Evolutionary conservation across 2,329 filamentous ascomycete species (phyloP), one percentile per base, ranked within the genome.

Genomic region (Apiospora saccharicola): DNA sequence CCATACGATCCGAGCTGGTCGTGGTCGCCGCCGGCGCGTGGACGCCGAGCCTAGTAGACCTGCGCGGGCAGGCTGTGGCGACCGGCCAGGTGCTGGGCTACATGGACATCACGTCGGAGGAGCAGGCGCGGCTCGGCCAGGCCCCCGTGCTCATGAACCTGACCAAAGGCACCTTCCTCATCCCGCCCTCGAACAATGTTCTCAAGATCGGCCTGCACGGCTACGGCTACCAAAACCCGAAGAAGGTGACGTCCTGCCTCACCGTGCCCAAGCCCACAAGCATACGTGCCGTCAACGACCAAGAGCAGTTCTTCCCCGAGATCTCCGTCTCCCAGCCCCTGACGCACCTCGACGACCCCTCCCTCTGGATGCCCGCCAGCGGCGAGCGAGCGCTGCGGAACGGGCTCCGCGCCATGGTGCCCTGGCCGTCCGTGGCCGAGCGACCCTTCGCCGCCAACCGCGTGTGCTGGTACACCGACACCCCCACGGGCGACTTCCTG

Each of bases 21-120:
- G 86, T 98, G 71, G 87, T 97, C 2, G 95, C 96, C 0, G 91
- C 95, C 0, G 96, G 96, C 22, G 95, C 96, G 5, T 98, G 96
- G 95, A 94, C 93, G 2, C 89, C 91, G 2, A 87, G 89, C 1
- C 86, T 98, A 30, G 84, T 98, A 71, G 93, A 98, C 81, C 85
- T 98, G 0, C 86, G 91, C 67, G 94, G 94, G 37, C 89, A 93
- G 64, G 91, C 91, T 51, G 89, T 92, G 75, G 93, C 95, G 2
- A 97, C 94, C 0, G 96, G 94, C 19, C 96, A 98, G 78, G 89
- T 90, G 0, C 80, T 98, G 37, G 92, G 89, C 16, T 98, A 97
- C 83, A 85, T 98, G 75, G 86, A 90, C 75, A 88, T 98, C 76
- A 92, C 90, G 0, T 84, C 90, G 22, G 88, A 89, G 6, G 95